A percentile compares a stretch with the other conserved stretches of the same genome.
Evolutionary conservation across 768 basidiomycete species (phyloP).

Genomic region (Boletus sp.): DNA sequence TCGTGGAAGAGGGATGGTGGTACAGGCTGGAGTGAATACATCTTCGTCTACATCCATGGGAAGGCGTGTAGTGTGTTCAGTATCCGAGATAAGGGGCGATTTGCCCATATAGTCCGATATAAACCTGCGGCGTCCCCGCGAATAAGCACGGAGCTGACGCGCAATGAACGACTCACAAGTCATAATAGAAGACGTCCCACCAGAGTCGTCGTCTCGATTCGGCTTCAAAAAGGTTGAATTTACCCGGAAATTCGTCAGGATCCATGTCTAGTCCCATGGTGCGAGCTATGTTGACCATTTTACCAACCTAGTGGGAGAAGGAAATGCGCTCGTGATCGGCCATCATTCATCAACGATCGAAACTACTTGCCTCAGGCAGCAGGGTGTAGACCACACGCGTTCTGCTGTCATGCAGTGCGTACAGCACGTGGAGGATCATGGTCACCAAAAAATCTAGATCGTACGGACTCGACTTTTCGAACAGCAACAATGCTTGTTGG

Average conservation of each 20-base stretch:
- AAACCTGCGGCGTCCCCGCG: conserved; percentile 44
- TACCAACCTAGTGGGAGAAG: conserved; percentile 48
- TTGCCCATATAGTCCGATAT: conserved; percentile 66
- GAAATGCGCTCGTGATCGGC: conserved; percentile 8
- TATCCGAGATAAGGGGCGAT: conserved; percentile 54
- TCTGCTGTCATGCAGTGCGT: conserved; percentile 50
- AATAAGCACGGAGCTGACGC: conserved; percentile 6
- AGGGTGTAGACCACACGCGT: conserved; percentile 37
- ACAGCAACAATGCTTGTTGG: conserved; percentile 43
- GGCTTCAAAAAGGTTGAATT: conserved; percentile 47
- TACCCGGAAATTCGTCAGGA: conserved; percentile 49
- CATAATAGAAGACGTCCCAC: conserved; percentile 80
- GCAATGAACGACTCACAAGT: conserved; percentile 52
- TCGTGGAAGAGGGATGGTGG: conserved; percentile 40
- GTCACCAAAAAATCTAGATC: conserved; percentile 59
- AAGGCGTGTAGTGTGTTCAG: conserved; percentile 52
- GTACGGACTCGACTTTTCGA: conserved; percentile 41
- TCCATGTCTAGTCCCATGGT: conserved; percentile 61
- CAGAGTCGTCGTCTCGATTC: conserved; percentile 57
- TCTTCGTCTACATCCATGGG: conserved; percentile 59
- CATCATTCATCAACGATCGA: conserved; percentile 28
- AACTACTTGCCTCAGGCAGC: conserved; percentile 27
- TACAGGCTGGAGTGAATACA: conserved; percentile 45
- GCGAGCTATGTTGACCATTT: conserved; percentile 65
- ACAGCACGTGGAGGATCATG: conserved; percentile 55